Evolutionary conservation across 2,329 filamentous ascomycete species (phyloP).

Genomic region (Claviceps paspali): DNA sequence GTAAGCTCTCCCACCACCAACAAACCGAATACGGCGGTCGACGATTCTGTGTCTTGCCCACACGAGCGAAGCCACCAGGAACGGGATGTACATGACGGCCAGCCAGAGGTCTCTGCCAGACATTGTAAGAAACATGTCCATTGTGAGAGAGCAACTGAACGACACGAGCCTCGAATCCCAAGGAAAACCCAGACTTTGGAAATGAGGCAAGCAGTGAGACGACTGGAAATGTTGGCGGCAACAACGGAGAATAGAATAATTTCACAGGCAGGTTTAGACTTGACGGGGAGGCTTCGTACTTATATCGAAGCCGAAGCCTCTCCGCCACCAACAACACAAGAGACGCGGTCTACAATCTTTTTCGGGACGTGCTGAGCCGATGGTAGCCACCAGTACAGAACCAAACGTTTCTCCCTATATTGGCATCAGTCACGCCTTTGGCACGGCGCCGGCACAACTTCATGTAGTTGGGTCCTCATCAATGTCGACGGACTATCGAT

Average conservation of each 20-base stretch:
- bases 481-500: no score
- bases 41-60: slow-evolving; percentile 10
- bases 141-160: no score
- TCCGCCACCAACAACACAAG: no score
- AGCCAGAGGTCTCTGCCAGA: neutral
- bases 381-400: no score
- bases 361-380: no score
- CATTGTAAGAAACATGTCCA: neutral
- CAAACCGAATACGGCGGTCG: slow-evolving; percentile 15
- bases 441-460: no score
- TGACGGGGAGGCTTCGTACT: neutral
- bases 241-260: neutral
- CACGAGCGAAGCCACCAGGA: slow-evolving; percentile 9
- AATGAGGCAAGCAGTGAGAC: neutral
- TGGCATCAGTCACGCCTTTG: no score
- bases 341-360: no score
- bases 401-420: no score
- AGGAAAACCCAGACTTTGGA: neutral
- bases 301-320: neutral
- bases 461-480: no score
- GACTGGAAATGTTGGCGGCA: neutral
- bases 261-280: neutral
- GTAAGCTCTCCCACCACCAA: slow-evolving; percentile 19
- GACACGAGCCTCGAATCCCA: no score
- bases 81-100: slow-evolving; percentile 1